Evolutionary conservation across 179 eudicot species (phyloP).

Genomic region (Silene vulgaris): DNA sequence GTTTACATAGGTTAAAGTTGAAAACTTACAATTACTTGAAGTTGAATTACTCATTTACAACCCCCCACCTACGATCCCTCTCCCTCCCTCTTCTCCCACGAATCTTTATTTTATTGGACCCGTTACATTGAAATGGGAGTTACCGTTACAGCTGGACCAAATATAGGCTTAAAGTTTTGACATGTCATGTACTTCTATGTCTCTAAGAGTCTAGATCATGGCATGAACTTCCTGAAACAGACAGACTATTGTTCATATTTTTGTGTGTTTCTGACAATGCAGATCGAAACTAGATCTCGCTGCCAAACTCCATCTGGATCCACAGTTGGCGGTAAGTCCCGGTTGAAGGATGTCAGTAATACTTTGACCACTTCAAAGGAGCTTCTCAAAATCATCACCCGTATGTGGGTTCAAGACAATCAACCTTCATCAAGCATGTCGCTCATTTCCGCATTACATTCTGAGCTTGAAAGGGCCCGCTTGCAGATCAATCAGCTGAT

Average conservation of each 20-base stretch:
- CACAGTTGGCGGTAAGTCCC: conserved; percentile 35
- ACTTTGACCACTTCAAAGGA: conserved; percentile 89
- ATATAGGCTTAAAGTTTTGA: too few species aligned
- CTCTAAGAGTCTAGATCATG: conserved; percentile 13
- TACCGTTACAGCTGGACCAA: too few species aligned
- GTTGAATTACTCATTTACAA: too few species aligned
- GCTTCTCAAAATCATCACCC: conserved; percentile 73
- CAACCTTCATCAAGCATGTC: conserved; percentile 78
- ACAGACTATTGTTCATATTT: conserved; percentile 30
- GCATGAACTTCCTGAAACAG: conserved; percentile 57
- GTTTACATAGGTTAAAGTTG: too few species aligned
- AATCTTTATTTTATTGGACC: too few species aligned
- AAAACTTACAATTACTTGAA: too few species aligned
- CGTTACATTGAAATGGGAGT: too few species aligned
- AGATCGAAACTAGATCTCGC: conserved; percentile 33
- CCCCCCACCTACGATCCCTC: too few species aligned
- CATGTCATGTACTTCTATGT: too few species aligned
- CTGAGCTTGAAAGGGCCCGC: conserved; percentile 93
- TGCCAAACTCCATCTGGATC: conserved; percentile 36
- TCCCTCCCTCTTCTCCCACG: too few species aligned
- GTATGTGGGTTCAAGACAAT: conserved; percentile 62
- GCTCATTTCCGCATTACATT: conserved; percentile 75
- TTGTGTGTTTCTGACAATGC: conserved; percentile 22
- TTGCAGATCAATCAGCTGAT: conserved; percentile 63
- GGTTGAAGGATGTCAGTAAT: conserved; percentile 76